These are phyloP conservation scores for Monosporascus sp. DNA, from an alignment of 2,329 filamentous ascomycete genomes.

Conservation along the genomic window DNA sequence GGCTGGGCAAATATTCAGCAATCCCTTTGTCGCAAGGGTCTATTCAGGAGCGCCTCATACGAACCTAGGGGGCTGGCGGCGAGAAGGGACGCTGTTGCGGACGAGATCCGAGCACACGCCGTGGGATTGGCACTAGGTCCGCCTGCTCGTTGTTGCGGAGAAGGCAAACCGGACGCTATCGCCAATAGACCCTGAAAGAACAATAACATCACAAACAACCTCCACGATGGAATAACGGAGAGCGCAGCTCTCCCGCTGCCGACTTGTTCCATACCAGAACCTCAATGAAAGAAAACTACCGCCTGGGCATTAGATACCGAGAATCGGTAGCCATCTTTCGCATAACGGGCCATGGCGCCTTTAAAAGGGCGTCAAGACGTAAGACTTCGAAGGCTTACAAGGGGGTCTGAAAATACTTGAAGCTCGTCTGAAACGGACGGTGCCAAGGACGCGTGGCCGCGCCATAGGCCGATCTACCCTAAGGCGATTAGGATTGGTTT, in stretches of 20 bases:
- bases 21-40: no score
- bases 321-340: neutral
- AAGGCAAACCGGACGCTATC: constrained; percentile 13
- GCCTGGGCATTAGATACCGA: neutral
- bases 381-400: neutral
- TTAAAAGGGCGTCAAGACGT: neutral
- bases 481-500: neutral
- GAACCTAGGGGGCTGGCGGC: constrained; percentile 15
- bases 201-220: constrained; percentile 6
- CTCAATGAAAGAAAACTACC: neutral
- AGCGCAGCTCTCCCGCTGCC: constrained; percentile 9
- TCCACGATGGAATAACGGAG: constrained; percentile 1
- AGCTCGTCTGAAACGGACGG: neutral
- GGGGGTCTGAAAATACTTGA: neutral
- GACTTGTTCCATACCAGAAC: neutral
- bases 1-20: constrained; percentile 11
- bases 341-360: neutral
- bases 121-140: constrained; percentile 8
- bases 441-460: neutral
- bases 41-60: neutral
- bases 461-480: neutral
- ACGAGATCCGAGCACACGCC: constrained; percentile 19
- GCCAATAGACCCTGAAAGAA: constrained; percentile 1
- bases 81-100: constrained; percentile 6
- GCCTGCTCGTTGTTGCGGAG: constrained; percentile 7